Conservation (phyloP, 2,329 filamentous ascomycete species). For the Sclerotinia minor region DNA sequence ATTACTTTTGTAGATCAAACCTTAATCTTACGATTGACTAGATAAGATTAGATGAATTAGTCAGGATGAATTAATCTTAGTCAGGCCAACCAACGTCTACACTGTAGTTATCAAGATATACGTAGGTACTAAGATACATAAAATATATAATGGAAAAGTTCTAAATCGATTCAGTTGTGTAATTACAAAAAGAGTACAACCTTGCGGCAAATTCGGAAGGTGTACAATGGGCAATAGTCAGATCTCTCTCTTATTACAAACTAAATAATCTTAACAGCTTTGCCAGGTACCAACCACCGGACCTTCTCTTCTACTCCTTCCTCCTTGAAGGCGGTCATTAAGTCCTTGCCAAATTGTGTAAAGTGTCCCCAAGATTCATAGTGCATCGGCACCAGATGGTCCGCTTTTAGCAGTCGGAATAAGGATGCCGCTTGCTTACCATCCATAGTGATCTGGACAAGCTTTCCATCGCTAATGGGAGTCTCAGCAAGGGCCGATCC, state of each 20-base stretch:
- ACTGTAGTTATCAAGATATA: too few relatives aligned
- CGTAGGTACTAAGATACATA: too few relatives aligned
- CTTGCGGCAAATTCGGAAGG: too few relatives aligned
- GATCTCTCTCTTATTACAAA: not conserved
- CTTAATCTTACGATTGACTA: conserved; percentile 6
- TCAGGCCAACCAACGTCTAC: not conserved
- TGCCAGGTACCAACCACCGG: not conserved
- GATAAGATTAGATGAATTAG: conserved; percentile 17
- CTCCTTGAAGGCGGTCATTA: not conserved
- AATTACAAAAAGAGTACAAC: too few relatives aligned
- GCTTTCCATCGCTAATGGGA: not conserved
- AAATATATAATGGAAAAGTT: too few relatives aligned
- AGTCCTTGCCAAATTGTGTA: not conserved
- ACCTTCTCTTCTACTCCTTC: not conserved
- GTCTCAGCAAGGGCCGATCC: not conserved
- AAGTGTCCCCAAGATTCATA: not conserved
- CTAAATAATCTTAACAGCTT: not conserved
- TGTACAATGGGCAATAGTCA: too few relatives aligned
- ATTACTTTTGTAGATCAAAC: conserved; percentile 10
- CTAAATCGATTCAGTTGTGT: too few relatives aligned
- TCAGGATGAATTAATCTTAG: not conserved
- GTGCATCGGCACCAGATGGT: not conserved
- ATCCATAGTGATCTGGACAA: not conserved
- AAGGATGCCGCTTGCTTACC: not conserved
- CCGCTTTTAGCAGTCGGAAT: not conserved